phyloP scores from a whole-genome alignment of 2,329 filamentous ascomycete genomes.

The Triangularia verruculosa region DNA sequence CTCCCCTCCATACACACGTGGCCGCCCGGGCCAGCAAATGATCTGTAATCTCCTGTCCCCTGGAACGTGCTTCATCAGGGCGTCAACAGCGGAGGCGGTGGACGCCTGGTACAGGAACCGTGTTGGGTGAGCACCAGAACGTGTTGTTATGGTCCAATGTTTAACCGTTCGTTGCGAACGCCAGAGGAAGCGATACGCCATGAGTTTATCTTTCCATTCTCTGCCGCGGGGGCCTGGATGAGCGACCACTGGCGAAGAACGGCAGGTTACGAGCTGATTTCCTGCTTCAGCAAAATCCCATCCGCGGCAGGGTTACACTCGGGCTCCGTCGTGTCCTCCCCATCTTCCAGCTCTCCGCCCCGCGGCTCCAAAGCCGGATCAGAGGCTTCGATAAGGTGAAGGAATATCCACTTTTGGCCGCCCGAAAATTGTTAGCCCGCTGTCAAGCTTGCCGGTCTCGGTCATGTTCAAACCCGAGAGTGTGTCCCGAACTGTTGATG shows the following conservation, averaged over 20 bases:
- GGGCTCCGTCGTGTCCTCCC: conserved; percentile 4
- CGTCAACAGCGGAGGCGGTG: conserved; percentile 9
- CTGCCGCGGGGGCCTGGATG: background rate
- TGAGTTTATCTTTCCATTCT: background rate
- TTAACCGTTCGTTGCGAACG: background rate
- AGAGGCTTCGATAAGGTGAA: background rate
- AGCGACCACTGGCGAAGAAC: background rate
- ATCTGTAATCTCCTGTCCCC: conserved; percentile 29
- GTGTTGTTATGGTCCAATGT: background rate
- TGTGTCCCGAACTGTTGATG: background rate
- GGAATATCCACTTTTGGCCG: background rate
- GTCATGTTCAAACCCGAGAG: background rate
- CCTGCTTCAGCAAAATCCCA: conserved; percentile 3
- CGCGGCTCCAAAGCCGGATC: conserved; percentile 1
- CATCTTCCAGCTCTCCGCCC: conserved; percentile 6
- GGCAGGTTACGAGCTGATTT: conserved; percentile 12
- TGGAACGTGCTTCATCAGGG: conserved; percentile 18
- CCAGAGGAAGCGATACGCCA: background rate
- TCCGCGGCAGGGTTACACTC: conserved; percentile 18
- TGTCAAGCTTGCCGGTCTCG: background rate
- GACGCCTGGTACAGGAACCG: background rate
- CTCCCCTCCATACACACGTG: conserved; percentile 29
- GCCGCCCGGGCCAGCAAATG: conserved; percentile 29
- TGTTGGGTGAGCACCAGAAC: conserved; percentile 7
- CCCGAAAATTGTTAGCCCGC: background rate